These are phyloP conservation scores for Pestalotiopsis fici DNA, from an alignment of 2,329 filamentous ascomycete genomes.

Conservation along the genomic window DNA sequence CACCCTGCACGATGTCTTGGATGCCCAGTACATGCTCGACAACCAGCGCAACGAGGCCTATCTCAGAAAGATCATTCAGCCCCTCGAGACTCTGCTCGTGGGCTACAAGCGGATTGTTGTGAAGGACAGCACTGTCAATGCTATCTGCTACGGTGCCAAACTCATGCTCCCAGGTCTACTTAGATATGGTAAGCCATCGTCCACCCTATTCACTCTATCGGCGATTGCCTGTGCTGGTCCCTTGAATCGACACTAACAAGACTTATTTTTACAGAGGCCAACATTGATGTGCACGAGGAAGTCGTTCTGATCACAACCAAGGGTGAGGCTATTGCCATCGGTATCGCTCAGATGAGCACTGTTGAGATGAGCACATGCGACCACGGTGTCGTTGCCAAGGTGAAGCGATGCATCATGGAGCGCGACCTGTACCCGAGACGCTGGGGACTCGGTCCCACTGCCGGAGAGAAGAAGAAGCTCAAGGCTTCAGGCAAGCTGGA, in stretches of 20 bases:
- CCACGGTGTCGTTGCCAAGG: slow-evolving; percentile 96
- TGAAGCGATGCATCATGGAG: slow-evolving; percentile 99
- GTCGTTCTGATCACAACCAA: slow-evolving; percentile 98
- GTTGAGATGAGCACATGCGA: slow-evolving; percentile 97
- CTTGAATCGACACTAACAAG: neutral
- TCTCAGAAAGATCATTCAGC: slow-evolving; percentile 86
- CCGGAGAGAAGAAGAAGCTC: slow-evolving; percentile 98
- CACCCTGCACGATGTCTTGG: slow-evolving; percentile 91
- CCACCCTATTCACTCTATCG: slow-evolving; percentile 7
- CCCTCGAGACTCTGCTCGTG: slow-evolving; percentile 87
- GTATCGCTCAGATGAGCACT: slow-evolving; percentile 96
- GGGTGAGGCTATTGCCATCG: slow-evolving; percentile 95
- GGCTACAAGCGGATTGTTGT: slow-evolving; percentile 97
- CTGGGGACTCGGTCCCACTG: slow-evolving; percentile 94
- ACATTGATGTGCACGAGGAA: slow-evolving; percentile 93
- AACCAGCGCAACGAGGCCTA: slow-evolving; percentile 95
- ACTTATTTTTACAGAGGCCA: slow-evolving; percentile 61
- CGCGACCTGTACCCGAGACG: slow-evolving; percentile 93
- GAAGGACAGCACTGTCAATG: slow-evolving; percentile 95
- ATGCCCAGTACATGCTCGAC: slow-evolving; percentile 95
- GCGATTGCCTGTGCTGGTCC: neutral
- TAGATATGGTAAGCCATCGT: slow-evolving; percentile 70
- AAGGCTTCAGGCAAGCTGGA: slow-evolving; percentile 97
- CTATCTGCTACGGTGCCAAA: slow-evolving; percentile 97
- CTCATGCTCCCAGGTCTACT: slow-evolving; percentile 97